phyloP scores from a whole-genome alignment of 805 yeast genomes.

The Candida succiphila region DNA sequence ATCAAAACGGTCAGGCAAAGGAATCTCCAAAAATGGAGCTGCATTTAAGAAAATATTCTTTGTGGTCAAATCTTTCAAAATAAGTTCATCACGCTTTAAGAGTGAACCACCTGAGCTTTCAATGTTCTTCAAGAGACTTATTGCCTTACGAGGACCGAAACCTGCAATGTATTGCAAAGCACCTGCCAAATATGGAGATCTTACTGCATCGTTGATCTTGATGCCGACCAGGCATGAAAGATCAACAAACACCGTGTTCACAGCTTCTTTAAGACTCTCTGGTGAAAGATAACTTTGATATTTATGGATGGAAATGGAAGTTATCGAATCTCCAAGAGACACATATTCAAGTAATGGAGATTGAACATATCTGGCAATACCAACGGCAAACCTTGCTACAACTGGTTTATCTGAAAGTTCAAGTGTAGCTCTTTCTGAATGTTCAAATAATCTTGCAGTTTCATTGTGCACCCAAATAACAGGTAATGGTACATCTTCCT shows the following conservation, averaged over 20 bases:
- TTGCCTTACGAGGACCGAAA: constrained; percentile 90
- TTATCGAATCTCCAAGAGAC: constrained; percentile 64
- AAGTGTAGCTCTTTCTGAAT: constrained; percentile 59
- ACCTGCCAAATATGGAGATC: constrained; percentile 62
- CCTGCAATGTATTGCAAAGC: constrained; percentile 78
- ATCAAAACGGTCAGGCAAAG: constrained; percentile 42
- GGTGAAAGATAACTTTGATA: constrained; percentile 63
- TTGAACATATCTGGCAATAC: constrained; percentile 84
- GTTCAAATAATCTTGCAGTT: constrained; percentile 81
- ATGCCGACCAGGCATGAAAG: constrained; percentile 86
- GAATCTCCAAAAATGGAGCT: constrained; percentile 80
- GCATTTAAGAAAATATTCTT: constrained; percentile 84
- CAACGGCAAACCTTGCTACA: constrained; percentile 75
- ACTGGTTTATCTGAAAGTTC: constrained; percentile 84
- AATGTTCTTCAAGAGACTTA: constrained; percentile 74
- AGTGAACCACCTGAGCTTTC: constrained; percentile 58
- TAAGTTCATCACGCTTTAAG: constrained; percentile 66
- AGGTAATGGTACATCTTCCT: constrained; percentile 33
- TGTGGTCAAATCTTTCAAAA: constrained; percentile 69
- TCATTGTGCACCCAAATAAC: constrained; percentile 86
- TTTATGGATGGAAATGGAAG: constrained; percentile 53
- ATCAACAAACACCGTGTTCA: constrained; percentile 82
- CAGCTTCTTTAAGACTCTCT: constrained; percentile 53
- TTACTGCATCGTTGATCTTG: constrained; percentile 82
- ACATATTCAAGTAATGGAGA: constrained; percentile 90